phyloP scores from a whole-genome alignment of 2,329 filamentous ascomycete genomes.

The Aspergillus sp. region DNA sequence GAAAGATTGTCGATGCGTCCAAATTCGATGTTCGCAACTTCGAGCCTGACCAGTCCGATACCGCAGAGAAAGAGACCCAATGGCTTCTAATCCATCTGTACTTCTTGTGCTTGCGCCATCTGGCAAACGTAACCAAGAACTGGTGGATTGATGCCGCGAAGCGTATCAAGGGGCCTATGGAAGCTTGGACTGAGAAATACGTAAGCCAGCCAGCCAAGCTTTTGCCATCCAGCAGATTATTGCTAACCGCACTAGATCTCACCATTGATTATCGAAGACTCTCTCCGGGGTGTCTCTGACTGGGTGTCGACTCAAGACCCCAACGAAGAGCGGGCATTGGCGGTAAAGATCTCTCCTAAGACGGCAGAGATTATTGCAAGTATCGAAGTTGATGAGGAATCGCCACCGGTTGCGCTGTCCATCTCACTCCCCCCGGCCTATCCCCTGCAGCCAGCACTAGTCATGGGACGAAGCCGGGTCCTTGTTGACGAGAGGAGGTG shows the following conservation, averaged over 20 bases:
- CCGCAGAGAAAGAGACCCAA: constrained; percentile 64
- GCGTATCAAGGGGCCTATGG: constrained; percentile 69
- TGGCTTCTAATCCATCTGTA: constrained; percentile 81
- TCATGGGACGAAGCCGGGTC: constrained; percentile 71
- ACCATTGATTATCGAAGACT: constrained; percentile 33
- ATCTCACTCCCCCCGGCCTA: constrained; percentile 74
- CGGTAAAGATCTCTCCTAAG: constrained; percentile 62
- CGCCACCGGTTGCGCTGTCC: constrained; percentile 71
- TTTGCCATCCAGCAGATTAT: not conserved
- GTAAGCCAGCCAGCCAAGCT: constrained; percentile 54
- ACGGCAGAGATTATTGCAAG: constrained; percentile 71
- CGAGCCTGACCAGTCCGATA: constrained; percentile 51
- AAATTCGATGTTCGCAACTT: constrained; percentile 64
- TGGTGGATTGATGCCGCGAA: constrained; percentile 81
- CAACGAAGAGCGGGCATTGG: constrained; percentile 47
- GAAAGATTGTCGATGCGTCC: constrained; percentile 59
- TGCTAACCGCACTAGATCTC: constrained; percentile 29
- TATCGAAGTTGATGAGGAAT: constrained; percentile 81
- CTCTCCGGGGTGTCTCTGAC: constrained; percentile 32
- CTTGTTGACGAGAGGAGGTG: constrained; percentile 86
- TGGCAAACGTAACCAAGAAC: constrained; percentile 67
- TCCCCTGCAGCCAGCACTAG: constrained; percentile 69
- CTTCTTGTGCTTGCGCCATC: constrained; percentile 68
- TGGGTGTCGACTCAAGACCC: constrained; percentile 38
- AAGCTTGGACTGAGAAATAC: constrained; percentile 76